Percentiles rank a stretch among this genome's conserved stretches.
phyloP scores from a whole-genome alignment of 2,329 filamentous ascomycete species.

The Claviceps capensis region DNA sequence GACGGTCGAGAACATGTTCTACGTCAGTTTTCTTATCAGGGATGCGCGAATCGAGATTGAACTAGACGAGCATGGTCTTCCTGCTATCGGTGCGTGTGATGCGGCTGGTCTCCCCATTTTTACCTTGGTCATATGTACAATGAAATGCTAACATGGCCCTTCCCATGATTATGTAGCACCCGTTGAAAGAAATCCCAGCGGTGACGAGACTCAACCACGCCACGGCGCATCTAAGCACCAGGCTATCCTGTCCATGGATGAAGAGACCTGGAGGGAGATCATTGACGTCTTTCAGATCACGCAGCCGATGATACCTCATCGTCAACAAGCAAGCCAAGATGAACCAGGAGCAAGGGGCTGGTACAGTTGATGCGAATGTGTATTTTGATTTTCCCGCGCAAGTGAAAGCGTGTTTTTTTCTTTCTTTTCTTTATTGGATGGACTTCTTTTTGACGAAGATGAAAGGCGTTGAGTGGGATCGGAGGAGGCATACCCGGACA shows the following conservation, averaged over 20 bases:
- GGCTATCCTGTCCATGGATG: slow-evolving; percentile 79
- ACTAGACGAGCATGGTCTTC: slow-evolving; percentile 58
- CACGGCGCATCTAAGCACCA: slow-evolving; percentile 59
- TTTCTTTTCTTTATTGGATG: neutral
- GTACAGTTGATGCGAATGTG: slow-evolving; percentile 38
- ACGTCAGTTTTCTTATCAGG: slow-evolving; percentile 83
- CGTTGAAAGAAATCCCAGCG: slow-evolving; percentile 28
- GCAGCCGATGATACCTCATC: slow-evolving; percentile 75
- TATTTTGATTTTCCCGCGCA: neutral
- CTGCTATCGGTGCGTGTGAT: slow-evolving; percentile 60
- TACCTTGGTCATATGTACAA: neutral
- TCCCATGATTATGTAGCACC: slow-evolving; percentile 12
- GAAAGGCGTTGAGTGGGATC: neutral
- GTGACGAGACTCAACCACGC: slow-evolving; percentile 28
- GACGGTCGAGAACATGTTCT: slow-evolving; percentile 94
- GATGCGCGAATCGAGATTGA: slow-evolving; percentile 69
- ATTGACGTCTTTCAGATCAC: slow-evolving; percentile 63
- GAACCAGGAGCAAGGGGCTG: slow-evolving; percentile 47
- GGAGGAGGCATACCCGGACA: neutral
- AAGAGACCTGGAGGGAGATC: slow-evolving; percentile 66
- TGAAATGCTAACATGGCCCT: neutral
- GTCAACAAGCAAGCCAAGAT: slow-evolving; percentile 42
- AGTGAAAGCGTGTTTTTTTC: neutral
- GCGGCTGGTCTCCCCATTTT: neutral
- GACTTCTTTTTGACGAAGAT: neutral